Conservation (phyloP, 1,284 basidiomycete genomes). For the Cryptococcus jaspeensis region DNA sequence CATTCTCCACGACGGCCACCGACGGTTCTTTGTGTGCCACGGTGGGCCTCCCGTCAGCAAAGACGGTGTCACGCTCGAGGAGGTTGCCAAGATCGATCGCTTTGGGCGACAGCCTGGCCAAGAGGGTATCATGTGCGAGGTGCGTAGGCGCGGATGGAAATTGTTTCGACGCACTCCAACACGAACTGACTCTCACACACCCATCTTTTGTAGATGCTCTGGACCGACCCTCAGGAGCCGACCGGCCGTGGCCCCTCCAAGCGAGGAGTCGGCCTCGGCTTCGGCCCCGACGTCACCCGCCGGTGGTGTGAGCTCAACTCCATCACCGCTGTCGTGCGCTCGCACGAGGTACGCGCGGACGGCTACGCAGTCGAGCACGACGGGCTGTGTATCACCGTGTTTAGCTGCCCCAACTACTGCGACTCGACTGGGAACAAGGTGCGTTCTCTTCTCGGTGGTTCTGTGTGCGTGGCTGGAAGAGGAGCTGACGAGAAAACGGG, state of each 20-base stretch:
- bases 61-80: constrained; percentile 88
- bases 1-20: constrained; percentile 76
- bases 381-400: constrained; percentile 52
- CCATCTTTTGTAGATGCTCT: constrained; percentile 60
- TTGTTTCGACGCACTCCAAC: no score
- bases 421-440: constrained; percentile 54
- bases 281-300: constrained; percentile 89
- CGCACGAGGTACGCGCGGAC: constrained; percentile 92
- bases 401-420: constrained; percentile 52
- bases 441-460: constrained; percentile 1
- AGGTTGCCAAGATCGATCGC: constrained; percentile 82
- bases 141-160: constrained; percentile 17
- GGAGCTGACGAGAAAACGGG: neutral
- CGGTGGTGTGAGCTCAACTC: constrained; percentile 86
- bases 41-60: constrained; percentile 88
- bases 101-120: constrained; percentile 89
- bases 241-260: constrained; percentile 95
- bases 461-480: neutral
- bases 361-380: constrained; percentile 62
- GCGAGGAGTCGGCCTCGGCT: constrained; percentile 91
- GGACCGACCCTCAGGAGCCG: constrained; percentile 91
- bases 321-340: constrained; percentile 85
- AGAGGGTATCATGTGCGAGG: constrained; percentile 87
- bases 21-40: constrained; percentile 94
- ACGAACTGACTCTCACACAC: no score